A percentile compares a stretch with the other conserved stretches of the same genome.
These are phyloP conservation scores for Teratosphaeria destructans DNA, from an alignment of 2,329 filamentous ascomycete species.

Conservation along the genomic window DNA sequence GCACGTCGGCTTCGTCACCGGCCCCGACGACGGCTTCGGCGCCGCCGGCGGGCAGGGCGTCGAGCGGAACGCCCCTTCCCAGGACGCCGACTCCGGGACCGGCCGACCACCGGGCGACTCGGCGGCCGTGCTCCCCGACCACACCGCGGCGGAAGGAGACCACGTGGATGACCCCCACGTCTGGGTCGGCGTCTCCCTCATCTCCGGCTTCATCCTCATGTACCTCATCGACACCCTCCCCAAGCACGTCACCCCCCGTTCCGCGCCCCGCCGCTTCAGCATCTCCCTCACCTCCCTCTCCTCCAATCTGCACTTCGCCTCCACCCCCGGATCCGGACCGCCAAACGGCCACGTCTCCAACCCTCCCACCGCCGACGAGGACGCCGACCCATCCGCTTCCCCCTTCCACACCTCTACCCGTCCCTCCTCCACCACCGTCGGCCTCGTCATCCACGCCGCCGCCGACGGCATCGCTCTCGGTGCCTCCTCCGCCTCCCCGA, in stretches of 20 bases:
- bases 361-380: slow-evolving; percentile 4
- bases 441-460: slow-evolving; percentile 89
- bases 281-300: slow-evolving; percentile 77
- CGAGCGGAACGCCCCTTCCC: slow-evolving; percentile 3
- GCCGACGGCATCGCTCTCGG: slow-evolving; percentile 95
- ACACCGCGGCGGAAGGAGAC: background rate
- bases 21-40: slow-evolving; percentile 22
- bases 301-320: slow-evolving; percentile 21
- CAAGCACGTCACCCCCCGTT: slow-evolving; percentile 55
- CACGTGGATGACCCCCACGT: slow-evolving; percentile 45
- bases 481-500: slow-evolving; percentile 59
- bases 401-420: slow-evolving; percentile 10
- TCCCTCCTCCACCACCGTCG: slow-evolving; percentile 57
- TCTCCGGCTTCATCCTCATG: slow-evolving; percentile 90
- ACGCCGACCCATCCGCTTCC: slow-evolving; percentile 2
- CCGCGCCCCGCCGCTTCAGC: slow-evolving; percentile 58
- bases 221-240: slow-evolving; percentile 86
- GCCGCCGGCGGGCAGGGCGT: slow-evolving; percentile 7
- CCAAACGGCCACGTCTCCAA: slow-evolving; percentile 23
- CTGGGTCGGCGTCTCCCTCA: slow-evolving; percentile 79
- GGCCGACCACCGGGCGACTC: background rate
- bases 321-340: slow-evolving; percentile 11
- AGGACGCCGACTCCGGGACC: background rate
- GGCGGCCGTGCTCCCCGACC: background rate
- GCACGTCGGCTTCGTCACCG: slow-evolving; percentile 11